Evolutionary conservation across 2,329 filamentous ascomycete genomes (phyloP).

Genomic region (Aspergillus terreus): DNA sequence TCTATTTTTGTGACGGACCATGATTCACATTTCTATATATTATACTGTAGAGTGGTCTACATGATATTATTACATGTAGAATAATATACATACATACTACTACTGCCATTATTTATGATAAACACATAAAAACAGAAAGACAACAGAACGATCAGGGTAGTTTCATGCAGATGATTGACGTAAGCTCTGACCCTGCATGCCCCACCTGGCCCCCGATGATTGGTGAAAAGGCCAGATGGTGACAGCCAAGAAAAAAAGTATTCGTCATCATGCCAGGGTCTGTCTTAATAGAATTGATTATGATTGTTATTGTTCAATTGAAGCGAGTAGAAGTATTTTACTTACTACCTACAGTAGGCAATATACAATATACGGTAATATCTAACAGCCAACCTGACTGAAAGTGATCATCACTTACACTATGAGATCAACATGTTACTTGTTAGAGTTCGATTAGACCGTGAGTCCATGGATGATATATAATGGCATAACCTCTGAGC

Average conservation of each 20-base stretch:
- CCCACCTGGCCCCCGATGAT: conserved; percentile 4
- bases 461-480: too few relatives aligned
- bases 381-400: too few relatives aligned
- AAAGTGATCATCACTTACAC: too few relatives aligned
- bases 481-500: too few relatives aligned
- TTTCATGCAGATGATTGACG: conserved; percentile 13
- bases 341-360: too few relatives aligned
- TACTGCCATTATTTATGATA: background rate
- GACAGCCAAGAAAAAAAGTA: conserved; percentile 6
- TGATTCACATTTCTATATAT: background rate
- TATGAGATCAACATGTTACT: too few relatives aligned
- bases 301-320: too few relatives aligned
- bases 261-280: conserved; percentile 6
- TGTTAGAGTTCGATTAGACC: too few relatives aligned
- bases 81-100: too few relatives aligned
- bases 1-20: background rate
- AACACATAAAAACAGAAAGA: background rate
- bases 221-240: conserved; percentile 3
- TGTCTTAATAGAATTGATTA: too few relatives aligned
- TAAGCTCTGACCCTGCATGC: conserved; percentile 15
- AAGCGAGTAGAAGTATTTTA: too few relatives aligned
- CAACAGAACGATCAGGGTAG: background rate
- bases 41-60: background rate
- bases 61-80: background rate
- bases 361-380: too few relatives aligned